Evolutionary conservation across 2,329 filamentous ascomycete genomes (phyloP), one percentile per base, ranked within the genome.

Genomic region (Diaporthe sp.): DNA sequence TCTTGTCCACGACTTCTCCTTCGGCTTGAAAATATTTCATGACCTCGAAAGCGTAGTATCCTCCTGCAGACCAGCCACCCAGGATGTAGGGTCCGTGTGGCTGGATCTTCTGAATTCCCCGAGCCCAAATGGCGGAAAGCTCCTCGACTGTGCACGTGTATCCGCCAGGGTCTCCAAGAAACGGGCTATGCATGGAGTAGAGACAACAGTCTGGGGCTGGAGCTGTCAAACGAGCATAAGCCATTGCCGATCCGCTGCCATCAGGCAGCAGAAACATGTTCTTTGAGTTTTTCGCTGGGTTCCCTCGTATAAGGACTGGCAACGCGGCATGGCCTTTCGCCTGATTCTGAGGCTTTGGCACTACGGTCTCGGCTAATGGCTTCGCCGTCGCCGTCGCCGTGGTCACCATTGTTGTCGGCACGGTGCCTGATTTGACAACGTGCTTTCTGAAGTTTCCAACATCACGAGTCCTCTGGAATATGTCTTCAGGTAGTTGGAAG

Each of bases 11-110:
- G 25, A 54, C 12, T 30, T 54, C 52, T 54, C 52, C 25, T 19
- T 54, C 28, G 4, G 52, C 30, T 19, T 54, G 52, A 25, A 54
- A 19, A 19, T 30, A 19, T 54, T 54, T 54, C 52, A 54, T 54
- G 52, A 54, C 52, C 42, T 77, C 77, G 40, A 72, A 77, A 2
- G 77, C 76, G 42, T 76, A 77, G 5, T 73, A 76, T 1, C 74
- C 77, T 22, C 77, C 77, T 35, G 76, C 75, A 22, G 77, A 77
- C 74, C 74, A 77, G 19, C 77, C 77, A 0, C 71, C 74, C 5
- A 77, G 33, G 5, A 55, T 58, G 30, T 77, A 77, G 5, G 77
- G 74, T 6, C 75, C 75, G 19, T 68, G 70, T 17, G 75, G 64
- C 38, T 77, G 77, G 10, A 72, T 57, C 30, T 54, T 45, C 50